Evolutionary conservation across 257 asterid genomes (phyloP), one percentile per base, ranked within the genome.

Genomic region (Solanum commersonii): DNA sequence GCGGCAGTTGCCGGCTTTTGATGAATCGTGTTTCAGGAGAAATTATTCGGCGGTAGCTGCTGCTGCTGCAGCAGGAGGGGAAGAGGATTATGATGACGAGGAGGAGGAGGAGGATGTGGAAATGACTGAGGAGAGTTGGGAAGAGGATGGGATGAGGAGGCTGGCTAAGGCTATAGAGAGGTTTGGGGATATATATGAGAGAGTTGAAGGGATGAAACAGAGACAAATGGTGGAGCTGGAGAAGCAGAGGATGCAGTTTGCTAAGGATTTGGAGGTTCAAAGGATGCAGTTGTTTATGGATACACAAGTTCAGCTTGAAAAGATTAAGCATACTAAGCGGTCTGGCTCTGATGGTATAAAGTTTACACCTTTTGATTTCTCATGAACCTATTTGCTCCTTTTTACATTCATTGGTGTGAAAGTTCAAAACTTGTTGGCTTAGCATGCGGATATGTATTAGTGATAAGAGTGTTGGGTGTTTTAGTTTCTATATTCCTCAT

Each of bases 181-280:
- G 88, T 94, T 96, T 86, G 98, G 96, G 20, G 95, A 95, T 88
- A 92, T 91, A 63, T 96, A 93, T 31, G 97, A 95, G 94, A 94
- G 93, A 87, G 97, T 95, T 71, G 98, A 96, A 90, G 88, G 87
- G 81, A 91, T 93, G 96, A 96, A 95, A 86, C 96, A 93, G 94
- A 93, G 92, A 88, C 98, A 95, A 90, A 96, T 94, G 96, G 90
- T 95, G 89, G 98, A 95, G 89, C 88, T 96, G 91, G 99, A 96
- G 91, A 95, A 95, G 91, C 94, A 94, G 93, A 92, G 98, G 92
- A 94, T 96, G 95, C 95, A 94, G 89, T 92, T 96, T 89, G 92
- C 95, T 3, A 95, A 94, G 88, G 98, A 95, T 90, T 92, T 95
- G 93, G 99, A 96, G 92, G 96, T 95, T 79, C 98, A 95, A 92